Conservation (phyloP, 2,329 filamentous ascomycete species). For the Zasmidium angulare region DNA sequence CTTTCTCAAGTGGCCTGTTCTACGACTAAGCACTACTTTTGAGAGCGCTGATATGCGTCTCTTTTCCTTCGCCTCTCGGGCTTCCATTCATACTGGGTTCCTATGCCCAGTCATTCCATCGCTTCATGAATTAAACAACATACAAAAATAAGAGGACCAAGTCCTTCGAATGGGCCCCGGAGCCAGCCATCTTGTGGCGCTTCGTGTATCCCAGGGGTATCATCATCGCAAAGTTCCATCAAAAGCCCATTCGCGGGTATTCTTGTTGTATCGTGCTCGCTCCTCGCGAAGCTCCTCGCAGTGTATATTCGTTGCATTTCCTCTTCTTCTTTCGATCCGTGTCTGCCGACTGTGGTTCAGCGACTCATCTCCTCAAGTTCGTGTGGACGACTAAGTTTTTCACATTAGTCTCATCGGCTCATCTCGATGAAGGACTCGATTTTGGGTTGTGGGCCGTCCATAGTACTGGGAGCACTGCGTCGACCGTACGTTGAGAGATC, state of each 20-base stretch:
- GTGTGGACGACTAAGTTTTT: neutral
- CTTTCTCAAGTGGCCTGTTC: too few species aligned
- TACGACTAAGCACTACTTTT: neutral
- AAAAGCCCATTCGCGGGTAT: too few species aligned
- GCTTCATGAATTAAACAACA: neutral
- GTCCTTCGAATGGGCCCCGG: neutral
- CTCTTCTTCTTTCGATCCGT: too few species aligned
- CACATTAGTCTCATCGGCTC: constrained; percentile 7
- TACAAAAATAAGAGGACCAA: neutral
- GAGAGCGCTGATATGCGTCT: too few species aligned
- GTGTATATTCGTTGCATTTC: too few species aligned
- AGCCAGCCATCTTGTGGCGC: neutral
- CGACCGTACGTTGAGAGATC: neutral
- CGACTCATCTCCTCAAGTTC: neutral
- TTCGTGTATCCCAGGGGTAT: constrained; percentile 13
- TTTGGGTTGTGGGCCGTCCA: constrained; percentile 6
- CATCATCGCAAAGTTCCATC: constrained; percentile 1
- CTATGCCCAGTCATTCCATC: neutral
- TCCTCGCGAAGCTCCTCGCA: too few species aligned
- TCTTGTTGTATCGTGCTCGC: too few species aligned
- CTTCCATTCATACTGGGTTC: too few species aligned
- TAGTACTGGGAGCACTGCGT: neutral
- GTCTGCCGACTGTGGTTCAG: neutral
- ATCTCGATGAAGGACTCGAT: constrained; percentile 23
- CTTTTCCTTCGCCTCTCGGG: too few species aligned